These are phyloP conservation scores for Phyllosticta citribraziliensis DNA, from an alignment of 2,329 filamentous ascomycete species.

Conservation along the genomic window DNA sequence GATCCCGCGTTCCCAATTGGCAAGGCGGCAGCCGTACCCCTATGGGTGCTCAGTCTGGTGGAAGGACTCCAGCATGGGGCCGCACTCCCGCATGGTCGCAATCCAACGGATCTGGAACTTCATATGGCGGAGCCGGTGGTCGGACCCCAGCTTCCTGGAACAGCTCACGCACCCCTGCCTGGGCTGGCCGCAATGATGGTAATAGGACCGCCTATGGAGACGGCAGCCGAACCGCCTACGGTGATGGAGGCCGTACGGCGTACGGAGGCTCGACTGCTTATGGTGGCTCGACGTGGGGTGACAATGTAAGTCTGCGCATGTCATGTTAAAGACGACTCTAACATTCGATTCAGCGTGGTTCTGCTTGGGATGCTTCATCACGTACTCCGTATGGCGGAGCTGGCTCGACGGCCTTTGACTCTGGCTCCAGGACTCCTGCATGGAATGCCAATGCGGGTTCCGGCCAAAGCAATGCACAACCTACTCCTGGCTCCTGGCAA, in stretches of 20 bases:
- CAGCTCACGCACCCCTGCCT: constrained; percentile 21
- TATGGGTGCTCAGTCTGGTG: constrained; percentile 41
- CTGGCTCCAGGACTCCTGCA: constrained; percentile 67
- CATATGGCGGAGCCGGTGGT: constrained; percentile 37
- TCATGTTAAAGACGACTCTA: constrained; percentile 12
- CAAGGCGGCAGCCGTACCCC: constrained; percentile 24
- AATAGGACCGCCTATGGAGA: constrained; percentile 35
- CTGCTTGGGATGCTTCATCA: constrained; percentile 27
- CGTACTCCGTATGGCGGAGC: constrained; percentile 60
- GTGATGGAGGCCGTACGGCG: constrained; percentile 53
- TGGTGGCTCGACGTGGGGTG: constrained; percentile 33
- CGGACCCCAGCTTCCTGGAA: constrained; percentile 24
- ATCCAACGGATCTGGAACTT: constrained; percentile 15
- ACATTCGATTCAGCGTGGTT: constrained; percentile 14
- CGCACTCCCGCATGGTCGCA: constrained; percentile 39
- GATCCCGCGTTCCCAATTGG: constrained; percentile 27
- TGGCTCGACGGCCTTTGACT: constrained; percentile 43
- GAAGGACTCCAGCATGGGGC: constrained; percentile 55
- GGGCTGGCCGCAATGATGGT: constrained; percentile 26
- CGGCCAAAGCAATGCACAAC: constrained; percentile 15
- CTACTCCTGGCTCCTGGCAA: constrained; percentile 16
- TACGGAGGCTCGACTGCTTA: constrained; percentile 40
- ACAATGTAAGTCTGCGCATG: constrained; percentile 16
- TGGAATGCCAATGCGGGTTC: constrained; percentile 22
- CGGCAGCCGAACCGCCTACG: constrained; percentile 33